Conservation (phyloP, 257 asterid genomes). For the Solanum clarkiae region DNA sequence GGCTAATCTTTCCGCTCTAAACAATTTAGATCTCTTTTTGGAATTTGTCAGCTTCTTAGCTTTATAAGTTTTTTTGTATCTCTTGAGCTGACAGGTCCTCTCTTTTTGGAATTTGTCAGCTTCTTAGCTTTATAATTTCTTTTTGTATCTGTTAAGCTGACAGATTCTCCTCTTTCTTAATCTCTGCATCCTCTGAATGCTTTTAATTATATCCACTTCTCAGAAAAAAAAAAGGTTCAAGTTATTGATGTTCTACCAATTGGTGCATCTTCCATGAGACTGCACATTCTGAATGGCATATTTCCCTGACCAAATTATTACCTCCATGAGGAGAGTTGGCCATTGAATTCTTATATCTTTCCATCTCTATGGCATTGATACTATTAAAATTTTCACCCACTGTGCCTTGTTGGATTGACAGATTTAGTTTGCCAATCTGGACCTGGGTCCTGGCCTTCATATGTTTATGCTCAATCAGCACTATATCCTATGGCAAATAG, state of each 20-base stretch:
- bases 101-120: neutral
- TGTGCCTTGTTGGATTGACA: constrained; percentile 25
- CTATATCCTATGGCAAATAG: constrained; percentile 92
- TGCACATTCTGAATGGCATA: neutral
- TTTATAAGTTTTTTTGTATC: neutral
- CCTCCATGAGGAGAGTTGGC: neutral
- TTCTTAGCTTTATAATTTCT: neutral
- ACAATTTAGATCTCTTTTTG: neutral
- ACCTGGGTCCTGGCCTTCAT: constrained; percentile 98
- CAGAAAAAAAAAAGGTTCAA: neutral
- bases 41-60: neutral
- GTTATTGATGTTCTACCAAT: neutral
- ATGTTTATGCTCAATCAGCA: constrained; percentile 79
- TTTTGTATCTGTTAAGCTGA: neutral
- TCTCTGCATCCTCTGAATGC: neutral
- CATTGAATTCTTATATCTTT: neutral
- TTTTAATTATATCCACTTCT: neutral
- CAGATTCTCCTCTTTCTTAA: neutral
- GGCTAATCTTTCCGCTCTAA: neutral
- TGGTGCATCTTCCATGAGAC: neutral
- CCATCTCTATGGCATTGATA: neutral
- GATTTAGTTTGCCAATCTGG: constrained; percentile 99
- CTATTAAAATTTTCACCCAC: neutral
- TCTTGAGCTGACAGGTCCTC: neutral
- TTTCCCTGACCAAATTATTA: neutral